phyloP scores from a whole-genome alignment of 495 filamentous ascomycete species.

The Aspergillus leporis region DNA sequence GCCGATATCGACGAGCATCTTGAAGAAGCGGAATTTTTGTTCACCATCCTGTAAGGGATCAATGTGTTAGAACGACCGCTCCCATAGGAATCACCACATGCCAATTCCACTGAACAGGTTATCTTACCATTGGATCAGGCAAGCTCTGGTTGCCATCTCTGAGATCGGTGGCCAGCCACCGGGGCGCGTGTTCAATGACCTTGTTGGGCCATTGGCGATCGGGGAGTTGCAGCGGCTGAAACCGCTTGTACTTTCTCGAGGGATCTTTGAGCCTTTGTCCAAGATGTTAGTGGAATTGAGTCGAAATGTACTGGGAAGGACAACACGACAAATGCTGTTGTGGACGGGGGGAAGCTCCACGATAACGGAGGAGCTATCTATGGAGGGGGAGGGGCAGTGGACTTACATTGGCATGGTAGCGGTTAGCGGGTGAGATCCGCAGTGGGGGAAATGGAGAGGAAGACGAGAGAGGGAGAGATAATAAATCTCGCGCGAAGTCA shows the following conservation, averaged over 20 bases:
- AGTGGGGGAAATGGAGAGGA: constrained; percentile 18
- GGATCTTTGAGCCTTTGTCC: constrained; percentile 84
- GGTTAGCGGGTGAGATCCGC: constrained; percentile 16
- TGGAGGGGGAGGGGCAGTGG: constrained; percentile 1
- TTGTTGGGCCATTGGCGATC: constrained; percentile 90
- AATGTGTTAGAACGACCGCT: constrained; percentile 1
- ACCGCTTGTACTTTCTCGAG: constrained; percentile 84
- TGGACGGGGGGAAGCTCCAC: not conserved
- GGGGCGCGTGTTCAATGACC: constrained; percentile 72
- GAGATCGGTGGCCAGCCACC: constrained; percentile 85
- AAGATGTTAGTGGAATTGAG: constrained; percentile 1
- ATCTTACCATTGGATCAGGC: constrained; percentile 80
- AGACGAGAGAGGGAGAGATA: not conserved
- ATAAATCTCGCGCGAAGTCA: not conserved
- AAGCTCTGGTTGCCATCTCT: constrained; percentile 88
- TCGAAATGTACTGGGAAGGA: constrained; percentile 8
- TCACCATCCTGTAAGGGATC: constrained; percentile 67
- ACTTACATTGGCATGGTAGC: constrained; percentile 44
- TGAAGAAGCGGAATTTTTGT: constrained; percentile 93
- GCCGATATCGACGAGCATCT: constrained; percentile 88
- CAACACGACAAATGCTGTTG: not conserved
- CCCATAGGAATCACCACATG: not conserved
- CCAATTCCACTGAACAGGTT: not conserved
- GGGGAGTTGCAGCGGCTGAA: constrained; percentile 74
- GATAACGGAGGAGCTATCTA: constrained; percentile 2